phyloP scores from a whole-genome alignment of 1,284 basidiomycete species.

The Ustilago vetiveriae region DNA sequence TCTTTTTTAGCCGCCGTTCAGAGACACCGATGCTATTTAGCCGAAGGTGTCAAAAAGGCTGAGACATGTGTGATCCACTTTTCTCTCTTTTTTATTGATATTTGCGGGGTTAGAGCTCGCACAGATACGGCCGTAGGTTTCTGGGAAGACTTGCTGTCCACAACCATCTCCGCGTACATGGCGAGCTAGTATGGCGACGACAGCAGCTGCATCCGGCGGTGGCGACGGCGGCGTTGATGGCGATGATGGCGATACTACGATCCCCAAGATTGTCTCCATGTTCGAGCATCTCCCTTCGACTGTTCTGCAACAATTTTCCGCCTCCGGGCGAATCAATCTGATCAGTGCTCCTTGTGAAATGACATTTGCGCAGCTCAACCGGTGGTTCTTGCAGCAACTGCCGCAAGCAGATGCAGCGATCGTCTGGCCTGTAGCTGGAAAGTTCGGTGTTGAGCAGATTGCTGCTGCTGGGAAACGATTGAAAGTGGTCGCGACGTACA shows the following conservation, averaged over 20 bases:
- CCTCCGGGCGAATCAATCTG: conserved; percentile 14
- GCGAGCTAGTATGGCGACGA: not conserved
- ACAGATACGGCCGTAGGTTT: too few relatives aligned
- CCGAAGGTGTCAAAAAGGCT: not conserved
- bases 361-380: conserved; percentile 6
- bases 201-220: not conserved
- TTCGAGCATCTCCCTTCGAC: conserved; percentile 22
- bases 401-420: conserved; percentile 20
- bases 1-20: too few relatives aligned
- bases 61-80: not conserved
- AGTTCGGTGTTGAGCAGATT: conserved; percentile 18
- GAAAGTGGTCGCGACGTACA: conserved; percentile 18
- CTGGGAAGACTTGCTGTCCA: too few relatives aligned
- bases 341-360: conserved; percentile 7
- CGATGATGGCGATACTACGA: too few relatives aligned
- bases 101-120: too few relatives aligned
- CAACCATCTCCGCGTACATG: too few relatives aligned
- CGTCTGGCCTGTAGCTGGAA: conserved; percentile 17
- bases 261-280: conserved; percentile 26
- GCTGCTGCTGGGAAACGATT: conserved; percentile 1
- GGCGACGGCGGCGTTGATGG: too few relatives aligned
- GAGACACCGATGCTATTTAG: not conserved
- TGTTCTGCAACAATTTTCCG: conserved; percentile 7
- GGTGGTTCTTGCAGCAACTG: conserved; percentile 16
- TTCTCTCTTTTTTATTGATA: too few relatives aligned